phyloP scores from a whole-genome alignment of 345 rosid genomes.

The Heritiera fomes region DNA sequence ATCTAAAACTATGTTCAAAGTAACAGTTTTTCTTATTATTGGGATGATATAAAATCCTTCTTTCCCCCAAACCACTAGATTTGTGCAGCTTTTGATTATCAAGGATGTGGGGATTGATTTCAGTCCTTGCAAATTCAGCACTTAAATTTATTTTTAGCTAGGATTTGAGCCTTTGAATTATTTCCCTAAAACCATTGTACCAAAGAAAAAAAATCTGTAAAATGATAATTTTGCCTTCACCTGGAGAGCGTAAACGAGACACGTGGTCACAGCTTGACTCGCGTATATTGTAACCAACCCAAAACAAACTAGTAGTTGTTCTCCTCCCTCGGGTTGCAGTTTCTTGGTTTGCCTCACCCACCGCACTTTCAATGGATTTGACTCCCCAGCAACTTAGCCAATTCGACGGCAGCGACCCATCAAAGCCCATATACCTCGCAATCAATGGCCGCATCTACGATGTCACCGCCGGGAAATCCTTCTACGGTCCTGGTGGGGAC shows the following conservation, averaged over 20 bases:
- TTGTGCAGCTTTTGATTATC: not conserved
- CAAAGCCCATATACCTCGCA: slow-evolving; percentile 85
- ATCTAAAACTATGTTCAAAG: not conserved
- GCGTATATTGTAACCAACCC: not conserved
- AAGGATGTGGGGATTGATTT: not conserved
- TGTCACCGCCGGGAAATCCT: slow-evolving; percentile 71
- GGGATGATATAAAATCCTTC: not conserved
- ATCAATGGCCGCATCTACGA: slow-evolving; percentile 77
- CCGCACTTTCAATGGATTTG: slow-evolving; percentile 57
- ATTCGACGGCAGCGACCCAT: slow-evolving; percentile 68
- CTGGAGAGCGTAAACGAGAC: not conserved
- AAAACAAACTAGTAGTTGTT: not conserved
- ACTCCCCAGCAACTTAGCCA: slow-evolving; percentile 61
- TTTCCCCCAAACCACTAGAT: not conserved
- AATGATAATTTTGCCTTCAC: too few relatives aligned
- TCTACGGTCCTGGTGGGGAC: slow-evolving; percentile 74
- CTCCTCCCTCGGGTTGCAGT: not conserved
- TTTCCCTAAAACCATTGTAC: too few relatives aligned
- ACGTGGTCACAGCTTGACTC: not conserved
- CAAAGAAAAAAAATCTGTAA: too few relatives aligned
- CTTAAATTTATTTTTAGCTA: too few relatives aligned
- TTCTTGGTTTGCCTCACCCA: not conserved
- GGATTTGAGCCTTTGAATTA: too few relatives aligned
- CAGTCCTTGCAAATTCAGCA: not conserved
- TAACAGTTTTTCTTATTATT: not conserved